Evolutionary conservation across 495 filamentous ascomycete genomes (phyloP), one percentile per base, ranked within the genome.

Genomic region (Neurospora pannonica): DNA sequence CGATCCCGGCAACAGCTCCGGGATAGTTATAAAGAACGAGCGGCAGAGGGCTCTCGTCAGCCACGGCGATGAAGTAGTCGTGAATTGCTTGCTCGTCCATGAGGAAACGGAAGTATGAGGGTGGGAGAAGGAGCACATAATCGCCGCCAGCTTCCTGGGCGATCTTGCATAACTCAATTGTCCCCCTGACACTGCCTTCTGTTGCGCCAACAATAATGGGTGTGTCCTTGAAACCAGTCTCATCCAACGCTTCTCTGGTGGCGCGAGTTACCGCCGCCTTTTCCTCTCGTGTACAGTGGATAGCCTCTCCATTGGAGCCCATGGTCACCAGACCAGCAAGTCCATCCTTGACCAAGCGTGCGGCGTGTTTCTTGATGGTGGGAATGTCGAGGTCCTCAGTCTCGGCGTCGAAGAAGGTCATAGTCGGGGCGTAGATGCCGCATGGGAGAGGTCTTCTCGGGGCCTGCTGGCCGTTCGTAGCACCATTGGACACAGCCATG

Each of bases 1-100:
- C 94, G 78, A 97, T 93, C 37, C 94, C 94, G n/a, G 92, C 89
- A 6, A 97, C 94, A 42, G 93, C 94, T 42, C 93, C 94, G 2
- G 94, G 94, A 83, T 97, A 97, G 86, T 97, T 97, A 86, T 97
- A 96, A 15, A 97, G 85, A 72, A 95, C 88, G n/a, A 97, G 84
- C 4, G 93, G 92, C 19, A 97, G 81, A 8, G 94, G 93, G 31
- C 89, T 91, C 13, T 77, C 85, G 79, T 95, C 92, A 34, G 94
- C 94, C 2, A 96, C 92, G 38, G 86, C 85, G 19, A 87, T 90
- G 85, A 91, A 97, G 86, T 91, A 97, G 76, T 90, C 89, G 76
- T 90, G 89, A 38, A 97, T 85, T 42, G 92, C 88, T 71, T 91
- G 88, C 77, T 96, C 92, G 79, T 92, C 92, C 83, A 93, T 92